Evolutionary conservation across 306 rosid genomes (phyloP).

Genomic region (Vigna mungo): DNA sequence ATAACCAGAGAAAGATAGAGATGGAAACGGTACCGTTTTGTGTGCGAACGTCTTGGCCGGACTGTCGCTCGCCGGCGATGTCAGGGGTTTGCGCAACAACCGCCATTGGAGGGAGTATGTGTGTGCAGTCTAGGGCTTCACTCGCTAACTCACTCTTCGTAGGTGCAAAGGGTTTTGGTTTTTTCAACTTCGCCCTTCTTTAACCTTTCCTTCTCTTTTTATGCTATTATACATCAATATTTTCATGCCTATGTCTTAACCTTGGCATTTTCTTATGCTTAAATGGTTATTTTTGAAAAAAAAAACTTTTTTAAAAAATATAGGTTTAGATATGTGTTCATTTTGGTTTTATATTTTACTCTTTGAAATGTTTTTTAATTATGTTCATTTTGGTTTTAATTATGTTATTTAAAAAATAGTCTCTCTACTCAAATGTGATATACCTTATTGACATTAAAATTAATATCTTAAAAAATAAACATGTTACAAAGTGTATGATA

Average conservation of each 20-base stretch:
- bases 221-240: not conserved
- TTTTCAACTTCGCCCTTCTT: slow-evolving; percentile 22
- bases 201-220: not conserved
- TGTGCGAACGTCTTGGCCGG: slow-evolving; percentile 95
- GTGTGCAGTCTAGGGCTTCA: slow-evolving; percentile 32
- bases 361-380: no score
- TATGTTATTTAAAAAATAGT: no score
- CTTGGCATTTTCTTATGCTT: not conserved
- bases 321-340: not conserved
- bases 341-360: not conserved
- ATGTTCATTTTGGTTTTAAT: not conserved
- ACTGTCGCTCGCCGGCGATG: slow-evolving; percentile 90
- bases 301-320: not conserved
- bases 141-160: not conserved
- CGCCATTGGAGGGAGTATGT: slow-evolving; percentile 54
- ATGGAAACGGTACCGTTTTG: slow-evolving; percentile 71
- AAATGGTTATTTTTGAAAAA: not conserved
- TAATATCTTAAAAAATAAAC: no score
- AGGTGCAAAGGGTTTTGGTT: slow-evolving; percentile 2
- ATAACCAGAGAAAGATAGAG: slow-evolving; percentile 4
- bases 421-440: no score
- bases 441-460: no score
- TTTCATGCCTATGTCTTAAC: not conserved
- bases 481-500: no score
- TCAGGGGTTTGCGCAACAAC: slow-evolving; percentile 68